Percentiles rank a stretch among this genome's conserved stretches.
Evolutionary conservation across 2,329 filamentous ascomycete species (phyloP).

Genomic region (Chrysoporthe cubensis): DNA sequence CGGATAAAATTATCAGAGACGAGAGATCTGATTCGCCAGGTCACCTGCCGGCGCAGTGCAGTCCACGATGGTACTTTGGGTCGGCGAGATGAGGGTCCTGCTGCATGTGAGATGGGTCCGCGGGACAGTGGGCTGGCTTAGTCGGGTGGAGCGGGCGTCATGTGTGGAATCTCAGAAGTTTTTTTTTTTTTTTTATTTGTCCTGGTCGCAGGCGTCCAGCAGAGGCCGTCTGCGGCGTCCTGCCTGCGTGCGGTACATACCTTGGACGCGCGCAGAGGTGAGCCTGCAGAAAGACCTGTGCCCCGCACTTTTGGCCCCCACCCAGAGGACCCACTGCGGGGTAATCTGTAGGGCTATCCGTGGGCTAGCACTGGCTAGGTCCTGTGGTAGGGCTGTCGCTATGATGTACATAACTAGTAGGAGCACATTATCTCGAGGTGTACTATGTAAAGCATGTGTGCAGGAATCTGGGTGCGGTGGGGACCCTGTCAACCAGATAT

Average conservation of each 20-base stretch:
- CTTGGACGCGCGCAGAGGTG: too few relatives aligned
- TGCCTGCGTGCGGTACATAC: too few relatives aligned
- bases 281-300: background rate
- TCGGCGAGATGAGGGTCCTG: background rate
- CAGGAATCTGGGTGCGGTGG: background rate
- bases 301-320: slow-evolving; percentile 27
- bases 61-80: slow-evolving; percentile 1
- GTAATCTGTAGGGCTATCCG: background rate
- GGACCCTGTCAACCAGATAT: background rate
- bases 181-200: background rate
- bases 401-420: background rate
- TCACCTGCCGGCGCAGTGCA: background rate
- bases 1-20: background rate
- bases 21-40: slow-evolving; percentile 1
- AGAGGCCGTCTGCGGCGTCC: too few relatives aligned
- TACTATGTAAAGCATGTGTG: background rate
- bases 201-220: background rate
- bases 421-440: background rate
- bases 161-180: too few relatives aligned
- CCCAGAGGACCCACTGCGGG: background rate
- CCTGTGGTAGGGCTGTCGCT: too few relatives aligned
- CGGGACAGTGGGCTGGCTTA: background rate
- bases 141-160: background rate
- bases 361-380: background rate
- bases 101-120: slow-evolving; percentile 2